Conservation (phyloP, 2,329 filamentous ascomycete species). For the Fusarium torulosum region DNA sequence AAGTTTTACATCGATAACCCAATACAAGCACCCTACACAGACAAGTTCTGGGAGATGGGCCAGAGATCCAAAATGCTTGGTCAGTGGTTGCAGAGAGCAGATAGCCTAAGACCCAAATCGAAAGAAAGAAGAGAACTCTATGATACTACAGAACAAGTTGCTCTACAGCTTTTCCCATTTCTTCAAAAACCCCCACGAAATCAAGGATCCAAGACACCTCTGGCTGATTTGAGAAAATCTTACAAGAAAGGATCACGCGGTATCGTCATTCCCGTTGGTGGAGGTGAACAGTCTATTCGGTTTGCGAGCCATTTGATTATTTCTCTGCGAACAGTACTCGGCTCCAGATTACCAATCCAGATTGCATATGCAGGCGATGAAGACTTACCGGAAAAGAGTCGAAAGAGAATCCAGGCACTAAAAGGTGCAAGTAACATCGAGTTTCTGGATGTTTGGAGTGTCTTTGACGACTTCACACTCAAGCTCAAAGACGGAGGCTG, state of each 20-base stretch:
- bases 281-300: conserved; percentile 43
- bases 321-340: conserved; percentile 47
- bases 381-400: conserved; percentile 46
- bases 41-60: conserved; percentile 50
- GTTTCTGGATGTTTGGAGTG: conserved; percentile 50
- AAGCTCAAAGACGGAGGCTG: conserved; percentile 50
- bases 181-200: conserved; percentile 22
- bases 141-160: conserved; percentile 16
- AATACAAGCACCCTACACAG: conserved; percentile 47
- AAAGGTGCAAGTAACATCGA: conserved; percentile 37
- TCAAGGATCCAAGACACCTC: conserved; percentile 24
- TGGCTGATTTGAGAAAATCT: conserved; percentile 45
- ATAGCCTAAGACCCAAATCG: background rate
- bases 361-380: conserved; percentile 54
- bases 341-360: conserved; percentile 51
- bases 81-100: conserved; percentile 25
- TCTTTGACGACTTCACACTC: conserved; percentile 51
- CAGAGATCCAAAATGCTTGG: conserved; percentile 37
- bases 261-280: conserved; percentile 52
- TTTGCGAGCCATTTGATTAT: conserved; percentile 52
- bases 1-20: conserved; percentile 41
- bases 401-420: conserved; percentile 33
- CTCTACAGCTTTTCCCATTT: conserved; percentile 45
- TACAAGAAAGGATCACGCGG: conserved; percentile 36
- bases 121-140: background rate